Percentiles rank a stretch among this genome's conserved stretches.
Evolutionary conservation across 257 asterid species (phyloP).

Genomic region (Solanum clarkiae): DNA sequence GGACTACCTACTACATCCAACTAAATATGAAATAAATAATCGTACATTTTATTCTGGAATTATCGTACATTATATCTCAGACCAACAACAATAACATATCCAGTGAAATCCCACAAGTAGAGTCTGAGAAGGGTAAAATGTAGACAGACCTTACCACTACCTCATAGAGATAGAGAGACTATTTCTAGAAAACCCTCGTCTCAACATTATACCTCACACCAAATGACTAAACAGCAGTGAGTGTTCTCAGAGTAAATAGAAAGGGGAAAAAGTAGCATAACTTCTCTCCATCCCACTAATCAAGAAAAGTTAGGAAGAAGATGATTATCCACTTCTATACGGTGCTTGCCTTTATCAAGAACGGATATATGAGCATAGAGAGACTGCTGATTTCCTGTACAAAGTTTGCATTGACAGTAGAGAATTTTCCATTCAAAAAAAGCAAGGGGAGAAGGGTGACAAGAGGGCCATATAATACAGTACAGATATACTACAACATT

Average conservation of each 20-base stretch:
- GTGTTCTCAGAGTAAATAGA: neutral
- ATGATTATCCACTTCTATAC: neutral
- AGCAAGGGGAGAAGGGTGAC: neutral
- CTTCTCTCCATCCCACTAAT: neutral
- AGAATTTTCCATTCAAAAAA: neutral
- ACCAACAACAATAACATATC: too few relatives aligned
- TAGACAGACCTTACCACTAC: too few relatives aligned
- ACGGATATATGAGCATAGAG: neutral
- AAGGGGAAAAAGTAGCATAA: neutral
- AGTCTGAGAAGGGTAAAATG: too few relatives aligned
- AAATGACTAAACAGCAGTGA: neutral
- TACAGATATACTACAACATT: constrained; percentile 21
- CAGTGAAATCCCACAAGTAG: too few relatives aligned
- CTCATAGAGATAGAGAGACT: too few relatives aligned
- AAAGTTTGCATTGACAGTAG: neutral
- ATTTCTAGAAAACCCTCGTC: too few relatives aligned
- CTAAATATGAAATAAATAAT: too few relatives aligned
- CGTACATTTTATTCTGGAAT: too few relatives aligned
- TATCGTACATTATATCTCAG: too few relatives aligned
- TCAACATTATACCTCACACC: too few relatives aligned
- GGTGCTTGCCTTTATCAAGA: neutral
- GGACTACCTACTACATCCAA: too few relatives aligned
- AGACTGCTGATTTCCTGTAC: constrained; percentile 19
- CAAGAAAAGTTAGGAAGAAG: neutral
- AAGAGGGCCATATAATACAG: neutral